Base-by-base conservation (phyloP, 352 stramenopile species). In the Phytophthora megakarya region DNA sequence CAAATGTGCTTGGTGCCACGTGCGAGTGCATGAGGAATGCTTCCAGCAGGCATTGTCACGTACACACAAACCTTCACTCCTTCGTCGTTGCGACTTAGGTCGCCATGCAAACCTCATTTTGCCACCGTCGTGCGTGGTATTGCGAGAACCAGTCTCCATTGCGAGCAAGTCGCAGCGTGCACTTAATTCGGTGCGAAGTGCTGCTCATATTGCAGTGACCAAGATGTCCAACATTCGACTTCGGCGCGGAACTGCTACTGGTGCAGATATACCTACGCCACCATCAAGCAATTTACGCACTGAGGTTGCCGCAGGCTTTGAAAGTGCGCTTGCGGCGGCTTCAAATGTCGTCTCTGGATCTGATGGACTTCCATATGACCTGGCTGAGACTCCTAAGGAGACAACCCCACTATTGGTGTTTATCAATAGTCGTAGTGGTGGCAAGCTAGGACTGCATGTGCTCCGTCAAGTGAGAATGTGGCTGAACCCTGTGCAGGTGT, bases 401-500 rank as follows among this genome's bases (percentile, higher is more conserved):
- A 75, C 65, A 1, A 88, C 81, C 1, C 84, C 84, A 21, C 70
- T 93, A 1, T 65, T 93, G 23, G 93, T 98, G 11, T 98, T 99
- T 74, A 97, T 99, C 44, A 99, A 99, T 72, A 97, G 90, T 51
- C 86, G 91, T 10, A 98, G 90, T 30, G 97, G 97, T 5, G 88
- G 92, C 6, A 90, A 98, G 53, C 91, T 98, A 75, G 97, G 97
- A 1, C 75, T 96, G 11, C 77, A 98, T 32, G 76, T 99, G 18
- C 85, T 98, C 30, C 86, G 88, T 6, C 93, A 98, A 73, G 84
- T 98, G 52, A 84, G 93, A 16, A 82, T 87, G 16, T 88, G 97
- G 68, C 76, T 99, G 5, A 98, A 99, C 73, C 95, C 97, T 12
- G 86, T 99, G 49, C 97, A 99, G 78, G 76, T 99, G 13, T 97